phyloP scores from a whole-genome alignment of 331 rosid genomes.

The Cydonia oblonga region DNA sequence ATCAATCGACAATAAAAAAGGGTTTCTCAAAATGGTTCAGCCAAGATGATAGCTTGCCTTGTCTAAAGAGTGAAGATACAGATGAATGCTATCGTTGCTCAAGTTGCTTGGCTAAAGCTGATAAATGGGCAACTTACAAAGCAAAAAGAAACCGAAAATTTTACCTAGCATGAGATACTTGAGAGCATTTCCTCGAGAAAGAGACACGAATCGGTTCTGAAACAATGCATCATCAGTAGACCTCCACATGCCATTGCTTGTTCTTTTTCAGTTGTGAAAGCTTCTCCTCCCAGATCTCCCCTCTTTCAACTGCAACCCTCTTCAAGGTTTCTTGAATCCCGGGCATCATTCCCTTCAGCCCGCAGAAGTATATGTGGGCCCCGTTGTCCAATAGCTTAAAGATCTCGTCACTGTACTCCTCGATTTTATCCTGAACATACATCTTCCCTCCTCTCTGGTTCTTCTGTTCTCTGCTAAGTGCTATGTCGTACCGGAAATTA shows the following conservation, averaged over 20 bases:
- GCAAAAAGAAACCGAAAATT: neutral
- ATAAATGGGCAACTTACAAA: slow-evolving; percentile 6
- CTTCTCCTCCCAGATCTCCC: slow-evolving; percentile 87
- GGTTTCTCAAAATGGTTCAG: slow-evolving; percentile 10
- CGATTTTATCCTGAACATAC: slow-evolving; percentile 98
- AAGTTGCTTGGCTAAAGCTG: slow-evolving; percentile 16
- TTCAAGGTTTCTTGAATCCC: slow-evolving; percentile 93
- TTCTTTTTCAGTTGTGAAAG: slow-evolving; percentile 86
- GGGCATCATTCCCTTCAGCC: slow-evolving; percentile 98
- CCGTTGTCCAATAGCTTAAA: slow-evolving; percentile 73
- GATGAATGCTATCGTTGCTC: slow-evolving; percentile 1
- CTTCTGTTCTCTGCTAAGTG: slow-evolving; percentile 88
- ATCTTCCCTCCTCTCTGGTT: slow-evolving; percentile 83
- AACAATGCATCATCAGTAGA: slow-evolving; percentile 40
- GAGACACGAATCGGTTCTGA: neutral
- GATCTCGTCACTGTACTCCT: slow-evolving; percentile 84
- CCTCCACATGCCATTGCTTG: slow-evolving; percentile 99
- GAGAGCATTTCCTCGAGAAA: neutral
- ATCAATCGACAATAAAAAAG: neutral
- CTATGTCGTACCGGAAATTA: slow-evolving; percentile 66
- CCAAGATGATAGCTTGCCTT: slow-evolving; percentile 6
- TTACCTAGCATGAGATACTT: neutral
- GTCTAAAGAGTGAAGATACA: neutral
- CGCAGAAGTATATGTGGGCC: slow-evolving; percentile 96
- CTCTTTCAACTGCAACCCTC: slow-evolving; percentile 76